Percentiles rank a stretch among this genome's conserved stretches.
These are phyloP conservation scores for Hericium erinaceus DNA, from an alignment of 768 basidiomycete species.

Conservation along the genomic window DNA sequence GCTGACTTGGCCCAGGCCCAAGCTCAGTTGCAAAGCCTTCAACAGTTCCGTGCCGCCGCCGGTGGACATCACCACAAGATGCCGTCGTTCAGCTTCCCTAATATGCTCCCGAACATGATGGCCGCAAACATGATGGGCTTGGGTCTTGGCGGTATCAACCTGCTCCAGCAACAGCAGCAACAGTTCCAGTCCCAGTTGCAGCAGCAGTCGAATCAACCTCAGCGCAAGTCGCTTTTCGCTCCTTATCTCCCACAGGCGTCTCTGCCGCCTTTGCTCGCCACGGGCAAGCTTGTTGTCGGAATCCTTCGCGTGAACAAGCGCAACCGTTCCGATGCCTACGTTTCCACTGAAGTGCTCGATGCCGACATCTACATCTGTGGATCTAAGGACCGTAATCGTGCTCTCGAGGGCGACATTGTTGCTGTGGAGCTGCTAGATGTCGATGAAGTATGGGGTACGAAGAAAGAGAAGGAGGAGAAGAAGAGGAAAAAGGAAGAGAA, in stretches of 20 bases:
- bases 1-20: conserved; percentile 94
- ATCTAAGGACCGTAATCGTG: conserved; percentile 96
- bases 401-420: conserved; percentile 96
- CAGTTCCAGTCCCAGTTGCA: conserved; percentile 95
- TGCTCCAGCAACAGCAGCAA: conserved; percentile 88
- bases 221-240: conserved; percentile 96
- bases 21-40: conserved; percentile 90
- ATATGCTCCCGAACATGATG: conserved; percentile 97
- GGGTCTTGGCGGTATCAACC: conserved; percentile 69
- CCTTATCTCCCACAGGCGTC: conserved; percentile 98
- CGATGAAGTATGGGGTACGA: conserved; percentile 96
- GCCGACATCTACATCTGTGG: conserved; percentile 99
- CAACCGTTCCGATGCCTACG: conserved; percentile 97
- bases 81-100: conserved; percentile 96
- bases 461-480: conserved; percentile 99
- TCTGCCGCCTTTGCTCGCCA: conserved; percentile 89
- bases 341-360: conserved; percentile 95
- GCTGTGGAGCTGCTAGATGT: conserved; percentile 97
- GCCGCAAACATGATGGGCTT: conserved; percentile 95
- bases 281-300: conserved; percentile 96
- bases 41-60: conserved; percentile 92
- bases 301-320: conserved; percentile 97
- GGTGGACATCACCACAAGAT: conserved; percentile 95
- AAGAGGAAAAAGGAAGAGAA: conserved; percentile 99
- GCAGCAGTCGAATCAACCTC: conserved; percentile 85